Conservation (phyloP, 2,329 filamentous ascomycete genomes). For the Colletotrichum sp. region DNA sequence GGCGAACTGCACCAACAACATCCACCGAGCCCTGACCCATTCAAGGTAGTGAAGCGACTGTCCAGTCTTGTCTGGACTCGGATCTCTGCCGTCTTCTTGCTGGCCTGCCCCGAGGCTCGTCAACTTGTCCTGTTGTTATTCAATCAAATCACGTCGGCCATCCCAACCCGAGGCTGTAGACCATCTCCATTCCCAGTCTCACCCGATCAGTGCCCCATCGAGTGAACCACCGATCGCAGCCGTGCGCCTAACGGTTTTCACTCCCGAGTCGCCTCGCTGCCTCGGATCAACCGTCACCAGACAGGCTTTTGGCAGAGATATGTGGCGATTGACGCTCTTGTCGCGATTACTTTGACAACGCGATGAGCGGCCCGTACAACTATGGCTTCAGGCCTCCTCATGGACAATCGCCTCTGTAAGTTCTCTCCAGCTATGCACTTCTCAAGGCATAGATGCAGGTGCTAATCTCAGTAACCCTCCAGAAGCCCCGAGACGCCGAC, state of each 20-base stretch:
- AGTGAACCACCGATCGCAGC: not conserved
- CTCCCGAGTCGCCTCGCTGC: not conserved
- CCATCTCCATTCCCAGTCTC: not conserved
- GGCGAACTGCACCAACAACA: conserved; percentile 1
- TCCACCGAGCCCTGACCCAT: not conserved
- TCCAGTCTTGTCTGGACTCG: not conserved
- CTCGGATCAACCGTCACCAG: not conserved
- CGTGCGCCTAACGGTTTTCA: not conserved
- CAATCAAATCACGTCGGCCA: not conserved
- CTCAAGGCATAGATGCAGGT: not conserved
- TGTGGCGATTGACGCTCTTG: not conserved
- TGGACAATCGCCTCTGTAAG: conserved; percentile 15
- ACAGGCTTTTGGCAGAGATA: not conserved
- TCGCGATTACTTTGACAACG: not conserved
- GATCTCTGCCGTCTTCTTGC: not conserved
- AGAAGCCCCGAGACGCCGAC: conserved; percentile 24
- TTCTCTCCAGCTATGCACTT: not conserved
- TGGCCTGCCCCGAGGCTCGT: not conserved
- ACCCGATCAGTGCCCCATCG: not conserved
- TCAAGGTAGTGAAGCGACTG: not conserved
- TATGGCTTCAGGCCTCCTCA: conserved; percentile 15
- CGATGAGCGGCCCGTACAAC: conserved; percentile 17
- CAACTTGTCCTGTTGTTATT: not conserved
- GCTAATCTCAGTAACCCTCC: not conserved
- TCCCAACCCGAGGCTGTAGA: not conserved